phyloP scores from a whole-genome alignment of 1,284 basidiomycete species.

The Exobasidium rhododendri region DNA sequence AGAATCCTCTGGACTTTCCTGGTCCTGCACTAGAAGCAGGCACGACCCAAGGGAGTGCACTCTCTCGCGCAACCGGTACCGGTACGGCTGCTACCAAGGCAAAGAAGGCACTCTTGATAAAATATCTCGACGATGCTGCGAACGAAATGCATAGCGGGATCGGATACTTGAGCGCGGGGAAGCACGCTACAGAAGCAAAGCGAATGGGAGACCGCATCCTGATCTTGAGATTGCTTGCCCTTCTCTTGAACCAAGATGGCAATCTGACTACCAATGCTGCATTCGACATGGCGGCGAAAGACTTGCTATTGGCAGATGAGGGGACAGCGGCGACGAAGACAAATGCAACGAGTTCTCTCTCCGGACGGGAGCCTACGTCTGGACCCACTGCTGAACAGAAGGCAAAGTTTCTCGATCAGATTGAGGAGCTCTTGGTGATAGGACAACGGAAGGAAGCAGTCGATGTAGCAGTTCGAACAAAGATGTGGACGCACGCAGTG shows the following conservation, averaged over 20 bases:
- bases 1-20: constrained; percentile 45
- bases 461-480: constrained; percentile 79
- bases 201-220: constrained; percentile 46
- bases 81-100: constrained; percentile 21
- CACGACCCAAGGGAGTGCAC: constrained; percentile 25
- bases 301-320: constrained; percentile 19
- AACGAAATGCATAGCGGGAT: constrained; percentile 42
- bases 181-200: constrained; percentile 18
- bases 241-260: constrained; percentile 49
- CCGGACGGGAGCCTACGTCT: not conserved
- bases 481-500: constrained; percentile 93
- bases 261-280: constrained; percentile 25
- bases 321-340: not conserved
- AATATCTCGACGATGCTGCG: constrained; percentile 43
- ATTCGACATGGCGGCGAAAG: constrained; percentile 32
- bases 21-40: constrained; percentile 47
- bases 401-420: constrained; percentile 35
- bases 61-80: constrained; percentile 34
- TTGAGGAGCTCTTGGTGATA: constrained; percentile 52
- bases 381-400: constrained; percentile 37
- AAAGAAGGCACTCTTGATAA: constrained; percentile 44
- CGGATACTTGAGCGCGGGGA: constrained; percentile 32
- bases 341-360: not conserved
- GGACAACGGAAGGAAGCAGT: constrained; percentile 85
- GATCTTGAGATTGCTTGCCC: constrained; percentile 38